Evolutionary conservation across 441 rosid genomes (phyloP).

Genomic region (Eruca vesicaria): DNA sequence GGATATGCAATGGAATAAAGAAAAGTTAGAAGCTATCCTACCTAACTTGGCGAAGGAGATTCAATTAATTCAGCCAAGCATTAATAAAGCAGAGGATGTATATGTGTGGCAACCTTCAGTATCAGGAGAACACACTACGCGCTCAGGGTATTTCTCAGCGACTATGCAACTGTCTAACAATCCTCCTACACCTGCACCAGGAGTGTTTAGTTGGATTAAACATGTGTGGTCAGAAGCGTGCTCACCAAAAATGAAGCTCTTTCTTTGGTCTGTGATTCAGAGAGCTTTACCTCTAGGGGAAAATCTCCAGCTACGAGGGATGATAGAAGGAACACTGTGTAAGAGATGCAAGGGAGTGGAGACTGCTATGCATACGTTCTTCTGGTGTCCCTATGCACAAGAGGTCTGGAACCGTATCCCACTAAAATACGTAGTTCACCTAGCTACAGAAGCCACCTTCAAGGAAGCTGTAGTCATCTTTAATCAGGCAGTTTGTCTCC

Average conservation of each 20-base stretch:
- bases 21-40: background rate
- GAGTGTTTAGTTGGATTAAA: background rate
- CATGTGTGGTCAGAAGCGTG: background rate
- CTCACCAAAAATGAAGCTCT: background rate
- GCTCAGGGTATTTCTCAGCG: background rate
- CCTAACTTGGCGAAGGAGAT: background rate
- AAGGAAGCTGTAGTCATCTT: no score
- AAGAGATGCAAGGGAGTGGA: background rate
- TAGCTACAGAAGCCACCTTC: no score
- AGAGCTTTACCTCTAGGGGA: background rate
- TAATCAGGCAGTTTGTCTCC: background rate
- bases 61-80: background rate
- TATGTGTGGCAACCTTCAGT: background rate
- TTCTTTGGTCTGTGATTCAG: background rate
- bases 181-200: background rate
- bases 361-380: background rate
- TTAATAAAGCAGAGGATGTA: background rate
- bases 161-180: no score
- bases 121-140: background rate
- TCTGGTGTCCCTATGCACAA: background rate
- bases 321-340: background rate
- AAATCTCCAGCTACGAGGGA: background rate
- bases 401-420: background rate
- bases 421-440: no score
- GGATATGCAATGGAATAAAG: background rate